Evolutionary conservation across 2,329 filamentous ascomycete genomes (phyloP).

Genomic region (Phialophora chinensis): DNA sequence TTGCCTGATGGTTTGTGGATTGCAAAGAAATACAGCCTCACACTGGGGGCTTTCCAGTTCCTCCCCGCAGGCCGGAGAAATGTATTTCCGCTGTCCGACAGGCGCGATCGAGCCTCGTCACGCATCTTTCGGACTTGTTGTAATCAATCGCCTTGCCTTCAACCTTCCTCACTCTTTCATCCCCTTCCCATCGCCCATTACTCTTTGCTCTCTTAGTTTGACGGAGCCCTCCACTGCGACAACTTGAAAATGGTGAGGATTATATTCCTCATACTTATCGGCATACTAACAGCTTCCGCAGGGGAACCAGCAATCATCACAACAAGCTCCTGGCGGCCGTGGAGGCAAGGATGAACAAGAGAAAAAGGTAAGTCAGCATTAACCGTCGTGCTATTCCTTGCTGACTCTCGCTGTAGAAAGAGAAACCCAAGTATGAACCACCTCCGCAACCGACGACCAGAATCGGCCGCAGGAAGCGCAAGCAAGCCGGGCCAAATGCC

Average conservation of each 20-base stretch:
- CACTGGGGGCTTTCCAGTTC: background rate
- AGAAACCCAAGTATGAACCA: conserved; percentile 99
- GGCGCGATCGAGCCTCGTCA: conserved; percentile 27
- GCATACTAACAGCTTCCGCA: conserved; percentile 21
- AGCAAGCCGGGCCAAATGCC: conserved; percentile 87
- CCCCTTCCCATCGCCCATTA: background rate
- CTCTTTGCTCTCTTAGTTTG: background rate
- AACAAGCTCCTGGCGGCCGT: conserved; percentile 72
- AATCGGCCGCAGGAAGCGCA: conserved; percentile 98
- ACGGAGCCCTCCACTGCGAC: no score
- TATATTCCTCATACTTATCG: background rate
- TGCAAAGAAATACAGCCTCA: conserved; percentile 11
- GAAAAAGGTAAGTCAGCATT: conserved; percentile 66
- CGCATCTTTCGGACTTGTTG: conserved; percentile 19
- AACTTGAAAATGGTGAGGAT: background rate
- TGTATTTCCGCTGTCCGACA: background rate
- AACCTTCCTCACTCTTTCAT: background rate
- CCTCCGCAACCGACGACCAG: conserved; percentile 95
- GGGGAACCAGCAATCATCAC: conserved; percentile 74
- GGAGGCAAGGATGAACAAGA: conserved; percentile 86
- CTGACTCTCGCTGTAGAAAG: conserved; percentile 70
- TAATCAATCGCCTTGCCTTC: conserved; percentile 19
- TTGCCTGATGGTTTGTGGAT: conserved; percentile 31
- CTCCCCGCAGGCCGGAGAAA: background rate
- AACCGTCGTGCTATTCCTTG: conserved; percentile 54